Conservation (phyloP, 116 monocot genomes). For the Dioscorea cayenensis region DNA sequence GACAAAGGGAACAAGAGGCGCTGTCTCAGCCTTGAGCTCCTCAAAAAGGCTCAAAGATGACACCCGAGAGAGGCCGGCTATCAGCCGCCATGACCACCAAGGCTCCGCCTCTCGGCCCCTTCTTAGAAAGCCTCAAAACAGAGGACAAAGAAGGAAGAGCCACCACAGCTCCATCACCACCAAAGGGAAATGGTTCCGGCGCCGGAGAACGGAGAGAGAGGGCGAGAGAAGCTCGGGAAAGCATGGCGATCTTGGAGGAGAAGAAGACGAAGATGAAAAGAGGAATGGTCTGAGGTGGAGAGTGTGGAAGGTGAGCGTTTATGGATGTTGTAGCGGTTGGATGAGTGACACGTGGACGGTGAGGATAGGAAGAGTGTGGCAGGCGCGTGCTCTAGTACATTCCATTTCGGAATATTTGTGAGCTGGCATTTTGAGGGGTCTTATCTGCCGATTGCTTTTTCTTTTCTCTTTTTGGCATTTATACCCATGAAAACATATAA, state of each 20-base stretch:
- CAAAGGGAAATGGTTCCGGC: not conserved
- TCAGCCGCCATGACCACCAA: not conserved
- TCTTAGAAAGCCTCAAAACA: not conserved
- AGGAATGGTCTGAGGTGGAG: not conserved
- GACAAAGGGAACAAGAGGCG: not conserved
- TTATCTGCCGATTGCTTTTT: too few species aligned
- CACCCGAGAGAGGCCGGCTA: not conserved
- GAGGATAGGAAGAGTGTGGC: not conserved
- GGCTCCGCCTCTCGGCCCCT: not conserved
- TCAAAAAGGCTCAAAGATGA: not conserved
- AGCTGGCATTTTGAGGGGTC: too few species aligned
- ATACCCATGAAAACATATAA: too few species aligned
- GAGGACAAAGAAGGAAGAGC: not conserved
- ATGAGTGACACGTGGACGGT: not conserved
- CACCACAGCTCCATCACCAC: not conserved
- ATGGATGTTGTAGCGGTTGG: not conserved
- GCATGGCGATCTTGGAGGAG: not conserved
- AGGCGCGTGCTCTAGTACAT: not conserved
- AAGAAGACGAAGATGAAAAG: not conserved
- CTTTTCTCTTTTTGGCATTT: too few species aligned
- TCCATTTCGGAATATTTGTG: not conserved
- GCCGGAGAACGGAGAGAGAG: not conserved
- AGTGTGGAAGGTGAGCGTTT: not conserved
- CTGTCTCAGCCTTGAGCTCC: not conserved
- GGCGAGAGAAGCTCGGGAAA: not conserved